Evolutionary conservation across 2,329 filamentous ascomycete genomes (phyloP), one percentile per base, ranked within the genome.

Genomic region (Aspergillus candidus): DNA sequence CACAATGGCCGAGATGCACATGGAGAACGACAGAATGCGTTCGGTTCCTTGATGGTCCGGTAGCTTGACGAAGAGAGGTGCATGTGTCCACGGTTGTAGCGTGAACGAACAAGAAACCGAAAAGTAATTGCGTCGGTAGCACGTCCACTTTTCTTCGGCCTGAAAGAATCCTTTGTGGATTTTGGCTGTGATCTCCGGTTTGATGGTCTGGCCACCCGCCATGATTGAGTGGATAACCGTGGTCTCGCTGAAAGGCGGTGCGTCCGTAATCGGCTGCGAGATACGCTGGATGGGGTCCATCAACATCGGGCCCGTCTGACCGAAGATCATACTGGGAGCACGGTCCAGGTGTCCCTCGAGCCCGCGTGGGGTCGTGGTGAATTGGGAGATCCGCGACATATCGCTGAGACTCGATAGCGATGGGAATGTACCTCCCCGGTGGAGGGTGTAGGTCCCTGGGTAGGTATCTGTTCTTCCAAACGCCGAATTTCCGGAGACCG

Each of bases 161-260:
- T 82, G 72, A 62, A 95, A 94, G 68, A 94, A 94, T 0, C 89
- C 89, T 57, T 94, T 94, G 63, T 94, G 87, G 47, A 94, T 88
- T 56, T 81, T 84, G 31, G 86, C 87, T 27, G 83, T 76, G 51
- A 95, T 86, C 11, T 86, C 83, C 14, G 86, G 76, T 51, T 82
- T 83, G 52, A 93, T 75, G 1, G 73, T 70, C 35, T 66, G 63
- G 22, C 53, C 59, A 10, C 55, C 58, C 8, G 61, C 62, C 29
- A 69, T 50, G 18, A 72, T 58, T 6, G 58, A 48, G 35, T 68
- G 57, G 17, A 70, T 49, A 8, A 61, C 46, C 6, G 52, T 55
- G 2, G 70, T 72, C 3, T 71, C 66, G 15, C 61, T 49, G 35
- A 72, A 73, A 6, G 69, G 69, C 8, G 70, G 70, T 11, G 67